These are phyloP conservation scores for Aspergillus luchuensis DNA, from an alignment of 2,329 filamentous ascomycete species.

Conservation along the genomic window DNA sequence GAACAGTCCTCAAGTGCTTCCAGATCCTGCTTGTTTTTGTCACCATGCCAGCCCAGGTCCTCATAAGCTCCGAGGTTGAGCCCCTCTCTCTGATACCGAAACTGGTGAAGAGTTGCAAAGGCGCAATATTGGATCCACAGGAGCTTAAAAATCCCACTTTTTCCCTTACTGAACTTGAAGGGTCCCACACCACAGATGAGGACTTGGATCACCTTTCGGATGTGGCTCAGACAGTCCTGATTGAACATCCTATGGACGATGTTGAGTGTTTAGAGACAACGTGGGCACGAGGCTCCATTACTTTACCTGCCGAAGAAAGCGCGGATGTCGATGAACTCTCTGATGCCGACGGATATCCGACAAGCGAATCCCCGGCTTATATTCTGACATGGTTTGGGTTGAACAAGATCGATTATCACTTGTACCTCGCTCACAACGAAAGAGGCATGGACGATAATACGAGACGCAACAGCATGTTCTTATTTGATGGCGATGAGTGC, in stretches of 20 bases:
- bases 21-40: background rate
- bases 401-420: slow-evolving; percentile 35
- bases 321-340: background rate
- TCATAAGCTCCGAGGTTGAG: background rate
- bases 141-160: slow-evolving; percentile 2
- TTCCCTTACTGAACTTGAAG: background rate
- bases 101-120: slow-evolving; percentile 19
- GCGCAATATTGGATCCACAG: slow-evolving; percentile 13
- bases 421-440: slow-evolving; percentile 35
- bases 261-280: background rate
- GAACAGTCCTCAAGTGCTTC: background rate
- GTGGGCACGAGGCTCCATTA: background rate
- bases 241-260: background rate
- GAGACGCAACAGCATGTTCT: slow-evolving; percentile 26
- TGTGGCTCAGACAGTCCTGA: background rate
- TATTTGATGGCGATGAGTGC: slow-evolving; percentile 31
- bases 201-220: background rate
- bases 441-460: slow-evolving; percentile 16
- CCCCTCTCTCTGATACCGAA: slow-evolving; percentile 21
- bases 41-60: background rate
- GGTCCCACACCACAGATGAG: slow-evolving; percentile 2
- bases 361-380: slow-evolving; percentile 11
- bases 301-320: too few species aligned
- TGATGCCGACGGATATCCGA: background rate
- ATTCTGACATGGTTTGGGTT: slow-evolving; percentile 30